These are phyloP conservation scores for Aspergillus mulundensis DNA, from an alignment of 495 filamentous ascomycete species.

Conservation along the genomic window DNA sequence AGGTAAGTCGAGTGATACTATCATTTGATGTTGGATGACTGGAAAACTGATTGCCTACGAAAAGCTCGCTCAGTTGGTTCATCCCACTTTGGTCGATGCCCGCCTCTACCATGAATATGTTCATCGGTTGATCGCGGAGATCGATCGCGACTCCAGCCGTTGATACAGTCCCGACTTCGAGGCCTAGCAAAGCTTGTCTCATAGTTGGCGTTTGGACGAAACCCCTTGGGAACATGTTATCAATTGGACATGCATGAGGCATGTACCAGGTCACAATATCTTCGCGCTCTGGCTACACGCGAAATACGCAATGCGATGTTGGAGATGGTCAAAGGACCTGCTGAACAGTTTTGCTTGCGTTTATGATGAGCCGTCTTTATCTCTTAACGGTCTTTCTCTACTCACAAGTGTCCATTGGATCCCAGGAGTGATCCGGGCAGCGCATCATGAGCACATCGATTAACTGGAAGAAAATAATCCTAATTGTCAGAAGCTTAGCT, in stretches of 20 bases:
- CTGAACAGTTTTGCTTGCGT: background rate
- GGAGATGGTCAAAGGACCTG: background rate
- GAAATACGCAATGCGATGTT: background rate
- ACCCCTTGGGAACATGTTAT: background rate
- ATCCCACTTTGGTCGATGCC: constrained; percentile 5
- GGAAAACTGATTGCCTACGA: background rate
- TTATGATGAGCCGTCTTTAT: background rate
- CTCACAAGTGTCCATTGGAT: background rate
- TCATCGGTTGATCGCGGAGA: constrained; percentile 1
- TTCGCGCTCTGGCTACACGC: background rate
- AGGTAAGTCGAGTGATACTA: background rate
- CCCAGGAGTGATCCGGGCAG: too few species aligned
- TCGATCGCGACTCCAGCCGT: background rate
- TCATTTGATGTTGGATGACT: background rate
- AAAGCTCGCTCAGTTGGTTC: background rate
- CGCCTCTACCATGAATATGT: constrained; percentile 2
- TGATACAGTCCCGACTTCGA: background rate
- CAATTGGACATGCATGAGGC: background rate
- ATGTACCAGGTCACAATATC: background rate
- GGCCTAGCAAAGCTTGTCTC: background rate
- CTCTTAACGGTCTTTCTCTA: too few species aligned
- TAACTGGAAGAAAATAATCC: too few species aligned
- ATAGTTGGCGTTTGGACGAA: background rate
- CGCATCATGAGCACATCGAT: too few species aligned
- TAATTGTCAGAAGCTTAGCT: too few species aligned